Conservation (phyloP, 768 basidiomycete genomes). For the Boletus rubroflammeus region DNA sequence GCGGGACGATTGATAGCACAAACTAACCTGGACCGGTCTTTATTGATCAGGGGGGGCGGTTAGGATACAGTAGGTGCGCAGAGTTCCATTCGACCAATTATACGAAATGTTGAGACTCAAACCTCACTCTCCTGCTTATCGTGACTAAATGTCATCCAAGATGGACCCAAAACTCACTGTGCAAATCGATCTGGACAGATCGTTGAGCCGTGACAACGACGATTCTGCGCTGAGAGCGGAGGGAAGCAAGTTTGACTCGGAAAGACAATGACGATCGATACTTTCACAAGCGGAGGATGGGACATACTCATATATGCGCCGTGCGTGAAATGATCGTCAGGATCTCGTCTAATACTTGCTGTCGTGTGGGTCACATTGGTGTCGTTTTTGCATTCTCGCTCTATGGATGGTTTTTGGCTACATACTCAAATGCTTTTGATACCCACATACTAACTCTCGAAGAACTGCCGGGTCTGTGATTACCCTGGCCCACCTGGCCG, state of each 20-base stretch:
- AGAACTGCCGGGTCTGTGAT: background rate
- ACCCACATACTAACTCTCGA: background rate
- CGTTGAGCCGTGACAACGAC: background rate
- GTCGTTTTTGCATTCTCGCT: background rate
- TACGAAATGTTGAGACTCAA: background rate
- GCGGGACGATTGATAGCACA: background rate
- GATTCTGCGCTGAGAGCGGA: background rate
- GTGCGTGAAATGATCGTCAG: too few relatives aligned
- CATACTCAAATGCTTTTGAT: background rate
- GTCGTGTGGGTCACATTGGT: background rate
- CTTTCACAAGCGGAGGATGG: background rate
- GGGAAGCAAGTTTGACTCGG: background rate
- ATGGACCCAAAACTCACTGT: background rate
- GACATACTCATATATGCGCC: too few relatives aligned
- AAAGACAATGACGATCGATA: background rate
- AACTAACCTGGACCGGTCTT: background rate
- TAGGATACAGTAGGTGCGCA: background rate
- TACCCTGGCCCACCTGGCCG: background rate
- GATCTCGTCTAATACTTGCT: background rate
- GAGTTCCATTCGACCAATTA: too few relatives aligned
- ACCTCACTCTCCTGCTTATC: background rate
- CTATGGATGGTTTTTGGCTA: background rate
- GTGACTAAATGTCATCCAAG: background rate
- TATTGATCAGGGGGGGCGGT: background rate
- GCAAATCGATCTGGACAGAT: background rate